Evolutionary conservation across 2,329 filamentous ascomycete species (phyloP).

Genomic region (Diaporthe citriasiana): DNA sequence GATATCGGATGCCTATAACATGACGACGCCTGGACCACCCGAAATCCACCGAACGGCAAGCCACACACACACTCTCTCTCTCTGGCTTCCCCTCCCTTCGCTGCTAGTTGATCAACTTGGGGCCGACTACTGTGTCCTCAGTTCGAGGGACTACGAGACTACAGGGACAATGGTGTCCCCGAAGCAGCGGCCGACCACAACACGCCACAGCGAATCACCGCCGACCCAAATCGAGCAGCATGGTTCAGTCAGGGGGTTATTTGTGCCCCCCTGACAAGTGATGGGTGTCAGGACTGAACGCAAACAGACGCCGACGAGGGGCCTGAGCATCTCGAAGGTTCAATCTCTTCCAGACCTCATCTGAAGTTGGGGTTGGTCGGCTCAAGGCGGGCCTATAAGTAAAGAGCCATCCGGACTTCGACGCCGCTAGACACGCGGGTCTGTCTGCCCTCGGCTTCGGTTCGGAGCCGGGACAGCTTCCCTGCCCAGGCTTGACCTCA

Average conservation of each 20-base stretch:
- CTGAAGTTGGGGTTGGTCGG: conserved; percentile 23
- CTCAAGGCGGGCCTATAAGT: background rate
- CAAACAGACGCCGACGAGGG: conserved; percentile 16
- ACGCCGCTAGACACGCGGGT: conserved; percentile 18
- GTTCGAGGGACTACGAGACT: background rate
- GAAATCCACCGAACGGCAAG: background rate
- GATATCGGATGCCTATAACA: conserved; percentile 11
- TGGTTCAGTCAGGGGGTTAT: conserved; percentile 1
- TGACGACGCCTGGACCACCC: background rate
- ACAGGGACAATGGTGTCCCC: background rate
- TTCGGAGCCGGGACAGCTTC: conserved; percentile 29
- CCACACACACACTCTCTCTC: background rate
- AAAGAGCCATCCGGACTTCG: conserved; percentile 4
- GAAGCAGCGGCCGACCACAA: background rate
- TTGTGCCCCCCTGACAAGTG: background rate
- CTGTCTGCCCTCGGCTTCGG: conserved; percentile 10
- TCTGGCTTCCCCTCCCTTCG: background rate
- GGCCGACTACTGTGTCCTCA: background rate
- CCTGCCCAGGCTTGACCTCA: conserved; percentile 3
- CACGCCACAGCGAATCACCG: background rate
- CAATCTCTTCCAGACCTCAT: conserved; percentile 30
- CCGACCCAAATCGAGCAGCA: background rate
- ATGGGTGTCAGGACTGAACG: background rate
- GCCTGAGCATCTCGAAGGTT: conserved; percentile 21
- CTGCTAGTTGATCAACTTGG: background rate